Conservation (phyloP, 441 rosid genomes). For the Eruca vesicaria region DNA sequence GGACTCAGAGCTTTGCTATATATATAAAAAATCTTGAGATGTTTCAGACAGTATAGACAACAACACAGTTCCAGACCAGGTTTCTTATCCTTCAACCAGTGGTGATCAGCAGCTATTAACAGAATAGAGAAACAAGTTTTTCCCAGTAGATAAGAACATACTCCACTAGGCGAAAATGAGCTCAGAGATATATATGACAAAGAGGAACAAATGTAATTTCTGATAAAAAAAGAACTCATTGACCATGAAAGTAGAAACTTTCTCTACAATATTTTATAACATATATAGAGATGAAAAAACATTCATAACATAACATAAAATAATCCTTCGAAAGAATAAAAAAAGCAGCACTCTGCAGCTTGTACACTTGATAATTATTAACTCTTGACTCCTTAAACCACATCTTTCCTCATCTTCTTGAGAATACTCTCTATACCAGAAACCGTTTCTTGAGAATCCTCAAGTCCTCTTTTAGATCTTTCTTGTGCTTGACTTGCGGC, state of each 20-base stretch:
- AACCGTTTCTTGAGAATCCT: neutral
- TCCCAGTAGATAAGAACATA: neutral
- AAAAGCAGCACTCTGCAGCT: neutral
- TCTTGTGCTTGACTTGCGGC: neutral
- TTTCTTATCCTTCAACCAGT: neutral
- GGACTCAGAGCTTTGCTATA: no score
- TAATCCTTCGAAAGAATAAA: neutral
- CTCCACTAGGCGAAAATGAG: neutral
- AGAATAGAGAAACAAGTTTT: neutral
- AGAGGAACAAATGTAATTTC: neutral
- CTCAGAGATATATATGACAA: neutral
- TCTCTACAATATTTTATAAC: neutral
- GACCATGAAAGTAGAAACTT: neutral
- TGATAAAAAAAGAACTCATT: neutral
- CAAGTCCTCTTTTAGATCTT: neutral
- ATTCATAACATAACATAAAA: neutral
- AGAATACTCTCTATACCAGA: constrained; percentile 23
- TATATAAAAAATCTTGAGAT: no score
- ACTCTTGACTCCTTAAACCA: neutral
- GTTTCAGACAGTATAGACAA: no score
- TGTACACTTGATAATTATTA: neutral
- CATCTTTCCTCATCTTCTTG: constrained; percentile 46
- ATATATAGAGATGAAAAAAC: neutral
- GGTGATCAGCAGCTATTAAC: neutral
- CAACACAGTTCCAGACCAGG: no score